These are phyloP conservation scores for Trypethelium eluteriae DNA, from an alignment of 495 filamentous ascomycete species.

Conservation along the genomic window DNA sequence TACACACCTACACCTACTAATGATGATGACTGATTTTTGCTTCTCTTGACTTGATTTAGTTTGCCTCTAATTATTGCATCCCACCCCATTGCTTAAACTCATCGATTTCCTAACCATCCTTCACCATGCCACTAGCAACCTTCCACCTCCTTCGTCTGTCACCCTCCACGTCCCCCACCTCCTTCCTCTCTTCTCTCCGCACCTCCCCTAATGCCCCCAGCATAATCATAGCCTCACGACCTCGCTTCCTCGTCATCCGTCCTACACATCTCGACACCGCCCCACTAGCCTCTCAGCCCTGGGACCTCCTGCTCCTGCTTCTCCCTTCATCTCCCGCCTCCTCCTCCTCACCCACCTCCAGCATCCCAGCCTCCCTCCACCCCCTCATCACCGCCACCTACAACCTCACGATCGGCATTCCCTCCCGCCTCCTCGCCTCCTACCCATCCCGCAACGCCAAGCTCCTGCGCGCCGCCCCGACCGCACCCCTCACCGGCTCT, in stretches of 20 bases:
- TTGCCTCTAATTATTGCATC: neutral
- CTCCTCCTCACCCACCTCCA: constrained; percentile 24
- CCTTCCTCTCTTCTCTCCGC: constrained; percentile 33
- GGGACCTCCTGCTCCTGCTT: constrained; percentile 25
- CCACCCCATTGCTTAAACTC: neutral
- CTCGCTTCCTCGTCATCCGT: neutral
- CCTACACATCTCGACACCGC: neutral
- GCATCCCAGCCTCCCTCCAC: constrained; percentile 25
- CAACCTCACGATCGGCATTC: constrained; percentile 48
- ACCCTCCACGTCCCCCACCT: constrained; percentile 18
- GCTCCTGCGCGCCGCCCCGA: constrained; percentile 38
- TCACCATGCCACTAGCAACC: constrained; percentile 33
- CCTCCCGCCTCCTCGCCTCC: constrained; percentile 42
- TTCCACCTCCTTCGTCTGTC: constrained; percentile 33
- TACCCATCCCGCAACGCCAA: constrained; percentile 43
- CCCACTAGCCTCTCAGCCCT: neutral
- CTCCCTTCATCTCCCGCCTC: constrained; percentile 31
- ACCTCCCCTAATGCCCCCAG: constrained; percentile 41
- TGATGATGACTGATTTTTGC: no score
- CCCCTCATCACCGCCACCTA: constrained; percentile 38
- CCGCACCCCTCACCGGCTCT: constrained; percentile 38
- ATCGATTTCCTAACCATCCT: neutral
- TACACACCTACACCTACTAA: no score
- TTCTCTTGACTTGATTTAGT: neutral
- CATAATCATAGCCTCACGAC: constrained; percentile 48